Conservation (phyloP, 352 stramenopile species). For the Phytophthora megakarya region DNA sequence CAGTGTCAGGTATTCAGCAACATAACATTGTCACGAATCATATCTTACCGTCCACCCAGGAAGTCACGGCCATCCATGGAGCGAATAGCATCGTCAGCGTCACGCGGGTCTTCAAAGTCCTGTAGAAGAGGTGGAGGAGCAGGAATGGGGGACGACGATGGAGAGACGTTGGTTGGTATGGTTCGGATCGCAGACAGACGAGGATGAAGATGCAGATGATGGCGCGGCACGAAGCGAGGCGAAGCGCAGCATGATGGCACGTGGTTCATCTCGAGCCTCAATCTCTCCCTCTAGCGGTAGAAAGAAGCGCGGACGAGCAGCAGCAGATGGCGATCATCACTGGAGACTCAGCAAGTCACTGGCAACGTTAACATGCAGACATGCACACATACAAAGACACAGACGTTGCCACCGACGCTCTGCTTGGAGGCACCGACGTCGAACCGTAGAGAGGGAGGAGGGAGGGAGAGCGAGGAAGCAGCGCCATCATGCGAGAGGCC, state of each 20-base stretch:
- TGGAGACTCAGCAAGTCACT: constrained; percentile 4
- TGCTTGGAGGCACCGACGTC: constrained; percentile 6
- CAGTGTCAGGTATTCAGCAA: neutral
- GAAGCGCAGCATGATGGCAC: constrained; percentile 50
- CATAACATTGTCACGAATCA: too few species aligned
- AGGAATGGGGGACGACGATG: constrained; percentile 53
- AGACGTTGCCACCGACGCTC: constrained; percentile 18
- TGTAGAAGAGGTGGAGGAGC: constrained; percentile 67
- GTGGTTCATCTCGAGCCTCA: constrained; percentile 12
- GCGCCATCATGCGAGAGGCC: constrained; percentile 43
- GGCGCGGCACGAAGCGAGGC: constrained; percentile 22
- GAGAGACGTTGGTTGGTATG: constrained; percentile 55
- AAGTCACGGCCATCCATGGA: constrained; percentile 88
- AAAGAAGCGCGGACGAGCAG: constrained; percentile 7
- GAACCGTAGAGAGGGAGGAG: constrained; percentile 6
- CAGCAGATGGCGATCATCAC: constrained; percentile 13
- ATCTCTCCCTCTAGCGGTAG: constrained; percentile 26
- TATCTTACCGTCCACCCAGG: constrained; percentile 75
- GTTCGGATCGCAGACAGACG: constrained; percentile 32
- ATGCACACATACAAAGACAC: constrained; percentile 28
- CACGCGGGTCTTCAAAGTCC: constrained; percentile 90
- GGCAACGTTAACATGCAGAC: constrained; percentile 20
- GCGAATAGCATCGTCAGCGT: constrained; percentile 86
- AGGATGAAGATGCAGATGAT: constrained; percentile 27
- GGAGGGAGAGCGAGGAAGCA: constrained; percentile 21